These are phyloP conservation scores for Saitozyma podzolica DNA, from an alignment of 768 basidiomycete genomes.

Conservation along the genomic window DNA sequence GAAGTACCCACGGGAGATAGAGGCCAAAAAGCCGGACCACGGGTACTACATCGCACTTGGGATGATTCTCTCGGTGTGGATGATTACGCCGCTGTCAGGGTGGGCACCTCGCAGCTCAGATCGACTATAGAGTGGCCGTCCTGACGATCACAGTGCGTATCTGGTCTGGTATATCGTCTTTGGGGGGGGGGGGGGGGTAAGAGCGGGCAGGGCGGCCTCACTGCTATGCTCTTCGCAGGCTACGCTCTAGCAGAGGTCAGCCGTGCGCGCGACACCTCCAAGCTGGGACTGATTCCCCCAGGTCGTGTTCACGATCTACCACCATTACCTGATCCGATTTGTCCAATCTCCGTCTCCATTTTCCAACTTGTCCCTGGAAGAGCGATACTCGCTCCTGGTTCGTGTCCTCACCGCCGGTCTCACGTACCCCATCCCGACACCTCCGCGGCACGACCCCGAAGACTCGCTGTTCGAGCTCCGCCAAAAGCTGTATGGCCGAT, in stretches of 20 bases:
- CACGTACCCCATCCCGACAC: conserved; percentile 16
- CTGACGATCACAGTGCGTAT: conserved; percentile 39
- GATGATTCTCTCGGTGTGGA: too few relatives aligned
- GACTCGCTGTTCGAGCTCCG: conserved; percentile 7
- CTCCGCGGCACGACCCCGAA: conserved; percentile 6
- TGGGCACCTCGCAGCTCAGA: too few relatives aligned
- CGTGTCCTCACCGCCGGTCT: conserved; percentile 31
- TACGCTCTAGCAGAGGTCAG: conserved; percentile 29
- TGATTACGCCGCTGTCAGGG: too few relatives aligned
- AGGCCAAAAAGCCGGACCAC: too few relatives aligned
- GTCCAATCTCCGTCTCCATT: too few relatives aligned
- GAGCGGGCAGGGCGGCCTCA: conserved; percentile 19
- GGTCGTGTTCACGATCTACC: conserved; percentile 40
- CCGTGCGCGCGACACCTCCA: neutral
- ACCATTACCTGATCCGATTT: conserved; percentile 32
- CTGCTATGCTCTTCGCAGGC: conserved; percentile 35
- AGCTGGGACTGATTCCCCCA: neutral
- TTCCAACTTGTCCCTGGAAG: conserved; percentile 18
- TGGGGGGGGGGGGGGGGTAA: too few relatives aligned
- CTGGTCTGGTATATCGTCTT: conserved; percentile 38
- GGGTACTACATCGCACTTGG: too few relatives aligned
- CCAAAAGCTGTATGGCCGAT: conserved; percentile 6
- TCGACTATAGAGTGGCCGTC: too few relatives aligned
- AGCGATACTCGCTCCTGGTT: conserved; percentile 26
- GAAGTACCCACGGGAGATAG: too few relatives aligned